These are phyloP conservation scores for Hirsutella minnesotensis DNA, from an alignment of 2,329 filamentous ascomycete species.

Conservation along the genomic window DNA sequence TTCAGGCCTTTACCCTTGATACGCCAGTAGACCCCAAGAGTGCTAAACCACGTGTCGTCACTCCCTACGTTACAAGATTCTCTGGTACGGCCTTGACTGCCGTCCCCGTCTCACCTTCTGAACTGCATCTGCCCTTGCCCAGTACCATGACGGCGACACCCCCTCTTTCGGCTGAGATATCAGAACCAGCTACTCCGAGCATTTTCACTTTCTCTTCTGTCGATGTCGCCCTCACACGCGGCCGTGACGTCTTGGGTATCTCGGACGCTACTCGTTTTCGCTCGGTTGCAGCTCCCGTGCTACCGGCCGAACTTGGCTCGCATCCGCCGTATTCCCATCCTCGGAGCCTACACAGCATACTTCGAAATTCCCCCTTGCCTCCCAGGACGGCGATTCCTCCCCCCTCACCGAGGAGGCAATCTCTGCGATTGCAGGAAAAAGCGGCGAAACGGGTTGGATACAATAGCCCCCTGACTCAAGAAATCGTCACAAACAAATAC, in stretches of 20 bases:
- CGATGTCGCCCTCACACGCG: slow-evolving; percentile 14
- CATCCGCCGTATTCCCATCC: slow-evolving; percentile 43
- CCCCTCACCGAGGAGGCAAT: slow-evolving; percentile 40
- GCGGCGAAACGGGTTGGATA: slow-evolving; percentile 47
- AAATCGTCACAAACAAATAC: slow-evolving; percentile 51
- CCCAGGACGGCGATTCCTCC: slow-evolving; percentile 37
- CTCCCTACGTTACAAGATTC: slow-evolving; percentile 32
- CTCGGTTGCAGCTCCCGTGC: slow-evolving; percentile 2
- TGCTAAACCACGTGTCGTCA: slow-evolving; percentile 22
- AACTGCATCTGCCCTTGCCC: slow-evolving; percentile 34
- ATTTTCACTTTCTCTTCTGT: slow-evolving; percentile 34
- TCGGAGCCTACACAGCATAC: slow-evolving; percentile 48
- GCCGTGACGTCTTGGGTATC: background rate
- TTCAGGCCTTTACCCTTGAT: slow-evolving; percentile 17
- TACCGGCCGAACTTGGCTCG: background rate
- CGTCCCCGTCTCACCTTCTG: slow-evolving; percentile 34
- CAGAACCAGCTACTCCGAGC: slow-evolving; percentile 27
- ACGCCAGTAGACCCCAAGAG: slow-evolving; percentile 19
- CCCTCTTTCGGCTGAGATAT: slow-evolving; percentile 40
- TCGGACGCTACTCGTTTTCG: slow-evolving; percentile 8
- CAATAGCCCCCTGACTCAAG: slow-evolving; percentile 49
- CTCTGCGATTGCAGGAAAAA: slow-evolving; percentile 41
- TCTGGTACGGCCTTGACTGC: slow-evolving; percentile 44
- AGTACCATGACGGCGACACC: slow-evolving; percentile 49
- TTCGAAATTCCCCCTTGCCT: slow-evolving; percentile 53